Base-by-base conservation (phyloP, 441 rosid species). In the Croton laevigatus region DNA sequence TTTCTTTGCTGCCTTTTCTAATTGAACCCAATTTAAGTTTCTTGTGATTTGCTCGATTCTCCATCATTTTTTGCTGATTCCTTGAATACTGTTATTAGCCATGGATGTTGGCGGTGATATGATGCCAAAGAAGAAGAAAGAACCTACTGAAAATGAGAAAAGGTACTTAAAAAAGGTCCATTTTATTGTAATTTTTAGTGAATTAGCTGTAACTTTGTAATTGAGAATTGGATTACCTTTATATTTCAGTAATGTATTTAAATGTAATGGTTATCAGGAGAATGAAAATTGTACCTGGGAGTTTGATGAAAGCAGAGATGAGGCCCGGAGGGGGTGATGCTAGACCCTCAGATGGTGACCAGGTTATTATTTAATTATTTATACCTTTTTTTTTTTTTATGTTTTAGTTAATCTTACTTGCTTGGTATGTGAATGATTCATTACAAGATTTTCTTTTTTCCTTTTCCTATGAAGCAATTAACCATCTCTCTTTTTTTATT, bases 281-380 rank as follows among this genome's bases (percentile, higher is more conserved):
- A 81, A 81, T 82, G 88, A 90, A 91, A 36, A 96, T 96, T 76
- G 85, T 79, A 71, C 87, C 97, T 5, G 98, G 97, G 68, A 93
- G 94, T 79, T 81, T 96, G 76, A 81, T 96, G 94, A 96, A 93
- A 81, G 99, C 98, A 38, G 67, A 86, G 81, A 82, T 91, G 78
- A 89, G 97, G 73, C 92, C 98, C 38, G 98, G 97, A 23, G 97
- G 96, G 20, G 98, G 93, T 55, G 97, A 91, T 68, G 84, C 88
- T 38, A 82, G 76, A 60, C 99, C 99, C 2, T 77, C 86, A 0
- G 97, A 96, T 52, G 98, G 94, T 81, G 98, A 96, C 82, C 99
- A 96, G 97, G 99, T 96, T 68, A 16, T 10, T 71, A 1, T 20
- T 37, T 27, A 19, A 19, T 40, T 23, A 3, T n/a, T 52, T 6